These are phyloP conservation scores for Torulaspora delbrueckii DNA, from an alignment of 805 yeast species.

Conservation along the genomic window DNA sequence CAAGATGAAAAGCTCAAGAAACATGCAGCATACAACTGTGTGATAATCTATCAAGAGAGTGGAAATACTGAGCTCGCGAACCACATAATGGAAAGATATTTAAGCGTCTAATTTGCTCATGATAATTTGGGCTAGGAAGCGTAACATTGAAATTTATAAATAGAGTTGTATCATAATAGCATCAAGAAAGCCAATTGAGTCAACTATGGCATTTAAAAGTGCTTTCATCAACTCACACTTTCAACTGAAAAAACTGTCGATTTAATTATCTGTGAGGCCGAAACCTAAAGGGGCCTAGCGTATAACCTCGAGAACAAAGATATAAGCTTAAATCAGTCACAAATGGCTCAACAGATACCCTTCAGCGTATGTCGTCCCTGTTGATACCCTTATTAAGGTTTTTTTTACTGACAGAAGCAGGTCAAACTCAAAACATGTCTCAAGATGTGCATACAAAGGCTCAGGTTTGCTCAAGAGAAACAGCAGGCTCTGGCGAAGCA, in stretches of 20 bases:
- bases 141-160: background rate
- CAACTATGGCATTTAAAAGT: background rate
- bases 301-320: background rate
- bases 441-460: conserved; percentile 67
- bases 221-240: background rate
- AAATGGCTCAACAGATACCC: conserved; percentile 20
- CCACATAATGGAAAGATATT: conserved; percentile 57
- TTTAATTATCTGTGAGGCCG: background rate
- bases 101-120: conserved; percentile 41
- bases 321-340: background rate
- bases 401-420: conserved; percentile 11
- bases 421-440: conserved; percentile 33
- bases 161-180: background rate
- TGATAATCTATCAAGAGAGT: conserved; percentile 66
- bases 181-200: background rate
- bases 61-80: conserved; percentile 68
- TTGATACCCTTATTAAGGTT: background rate
- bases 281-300: background rate
- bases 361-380: conserved; percentile 16
- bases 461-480: conserved; percentile 68
- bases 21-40: conserved; percentile 84
- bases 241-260: background rate
- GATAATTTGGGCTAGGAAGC: background rate
- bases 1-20: conserved; percentile 54
- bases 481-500: conserved; percentile 72